Percentiles rank a stretch among this genome's conserved stretches.
phyloP scores from a whole-genome alignment of 257 asterid genomes.

The Solanum pennellii region DNA sequence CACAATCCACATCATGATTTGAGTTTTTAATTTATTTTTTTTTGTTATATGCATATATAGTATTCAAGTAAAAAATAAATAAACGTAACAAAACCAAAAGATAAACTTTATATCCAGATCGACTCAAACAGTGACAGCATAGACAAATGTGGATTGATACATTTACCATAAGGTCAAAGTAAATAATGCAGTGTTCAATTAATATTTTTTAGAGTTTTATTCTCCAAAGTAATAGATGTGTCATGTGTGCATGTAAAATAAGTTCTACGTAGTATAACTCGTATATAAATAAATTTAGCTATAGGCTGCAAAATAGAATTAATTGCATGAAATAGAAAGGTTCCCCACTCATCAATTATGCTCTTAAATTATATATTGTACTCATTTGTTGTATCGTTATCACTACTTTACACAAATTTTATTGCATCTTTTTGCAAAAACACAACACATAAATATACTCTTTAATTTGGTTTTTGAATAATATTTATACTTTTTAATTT shows the following conservation, averaged over 20 bases:
- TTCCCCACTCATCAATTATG: neutral
- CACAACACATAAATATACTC: rapidly evolving
- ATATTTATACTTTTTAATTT: rapidly evolving
- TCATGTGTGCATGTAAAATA: neutral
- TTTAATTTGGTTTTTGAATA: rapidly evolving
- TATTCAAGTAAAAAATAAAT: neutral
- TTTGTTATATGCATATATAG: neutral
- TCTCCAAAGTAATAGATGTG: neutral
- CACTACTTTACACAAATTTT: too few relatives aligned
- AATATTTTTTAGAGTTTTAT: neutral
- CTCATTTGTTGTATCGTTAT: too few relatives aligned
- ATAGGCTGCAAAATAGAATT: neutral
- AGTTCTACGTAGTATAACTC: neutral
- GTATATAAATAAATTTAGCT: neutral
- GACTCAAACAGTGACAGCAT: neutral
- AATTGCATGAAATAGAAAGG: neutral
- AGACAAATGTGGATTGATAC: neutral
- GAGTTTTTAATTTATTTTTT: neutral
- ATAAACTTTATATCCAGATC: neutral
- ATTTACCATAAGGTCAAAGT: neutral
- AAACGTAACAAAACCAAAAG: neutral
- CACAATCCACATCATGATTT: neutral
- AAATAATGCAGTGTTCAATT: neutral
- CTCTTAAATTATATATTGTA: too few relatives aligned
- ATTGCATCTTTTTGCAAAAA: too few relatives aligned